Percentiles rank a stretch among this genome's conserved stretches.
These are phyloP conservation scores for Epichloe typhina DNA, from an alignment of 2,329 filamentous ascomycete genomes.

Conservation along the genomic window DNA sequence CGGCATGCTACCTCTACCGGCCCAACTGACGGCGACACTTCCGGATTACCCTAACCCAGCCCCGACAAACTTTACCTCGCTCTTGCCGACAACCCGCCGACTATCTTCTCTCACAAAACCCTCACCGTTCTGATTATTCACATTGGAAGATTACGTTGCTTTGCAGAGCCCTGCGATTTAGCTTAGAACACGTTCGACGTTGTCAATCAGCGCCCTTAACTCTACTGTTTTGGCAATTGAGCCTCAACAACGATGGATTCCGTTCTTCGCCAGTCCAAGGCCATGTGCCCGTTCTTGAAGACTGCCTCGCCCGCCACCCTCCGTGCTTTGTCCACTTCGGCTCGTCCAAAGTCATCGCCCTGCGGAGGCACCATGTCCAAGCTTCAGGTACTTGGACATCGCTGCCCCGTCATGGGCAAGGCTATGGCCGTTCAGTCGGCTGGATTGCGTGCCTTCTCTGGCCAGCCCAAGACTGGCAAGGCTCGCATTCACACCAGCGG, in stretches of 20 bases:
- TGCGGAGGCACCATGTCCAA: conserved; percentile 94
- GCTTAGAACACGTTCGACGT: neutral
- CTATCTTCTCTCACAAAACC: neutral
- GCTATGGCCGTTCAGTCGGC: conserved; percentile 77
- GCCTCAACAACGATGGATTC: conserved; percentile 59
- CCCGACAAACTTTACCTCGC: neutral
- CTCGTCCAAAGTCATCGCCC: conserved; percentile 51
- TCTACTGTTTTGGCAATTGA: neutral
- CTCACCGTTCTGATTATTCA: neutral
- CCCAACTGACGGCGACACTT: neutral
- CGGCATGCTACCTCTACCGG: neutral
- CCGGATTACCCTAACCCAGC: neutral
- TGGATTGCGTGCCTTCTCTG: conserved; percentile 37
- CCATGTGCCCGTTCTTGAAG: conserved; percentile 95
- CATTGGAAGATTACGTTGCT: neutral
- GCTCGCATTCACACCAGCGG: conserved; percentile 73
- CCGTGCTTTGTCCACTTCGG: conserved; percentile 71
- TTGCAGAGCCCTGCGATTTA: conserved; percentile 1
- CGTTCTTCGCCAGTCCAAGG: conserved; percentile 86
- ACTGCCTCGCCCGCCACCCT: conserved; percentile 85
- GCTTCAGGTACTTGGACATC: conserved; percentile 82
- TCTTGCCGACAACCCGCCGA: neutral
- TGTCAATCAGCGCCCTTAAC: neutral
- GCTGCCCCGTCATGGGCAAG: conserved; percentile 98
- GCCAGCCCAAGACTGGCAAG: conserved; percentile 41